Evolutionary conservation across 192 early-diverging fungal species (phyloP).

Genomic region (Dimargaris verticillata): DNA sequence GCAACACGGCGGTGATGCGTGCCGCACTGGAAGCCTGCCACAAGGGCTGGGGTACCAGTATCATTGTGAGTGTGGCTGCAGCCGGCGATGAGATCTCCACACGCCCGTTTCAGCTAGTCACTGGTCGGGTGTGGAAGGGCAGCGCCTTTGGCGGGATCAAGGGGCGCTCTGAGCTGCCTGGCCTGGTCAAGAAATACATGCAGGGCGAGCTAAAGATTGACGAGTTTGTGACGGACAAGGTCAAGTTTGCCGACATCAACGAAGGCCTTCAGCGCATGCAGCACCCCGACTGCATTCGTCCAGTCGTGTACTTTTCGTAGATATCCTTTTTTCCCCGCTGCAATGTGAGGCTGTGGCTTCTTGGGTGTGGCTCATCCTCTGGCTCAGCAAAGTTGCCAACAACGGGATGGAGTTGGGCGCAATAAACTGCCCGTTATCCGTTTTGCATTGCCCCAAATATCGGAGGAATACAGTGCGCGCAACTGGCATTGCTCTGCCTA

Average conservation of each 20-base stretch:
- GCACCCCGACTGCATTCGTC: slow-evolving; percentile 39
- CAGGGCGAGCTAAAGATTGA: slow-evolving; percentile 77
- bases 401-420: too few species aligned
- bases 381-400: too few species aligned
- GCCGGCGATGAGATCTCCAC: slow-evolving; percentile 85
- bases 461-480: too few species aligned
- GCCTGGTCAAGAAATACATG: slow-evolving; percentile 74
- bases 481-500: too few species aligned
- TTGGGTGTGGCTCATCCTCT: too few species aligned
- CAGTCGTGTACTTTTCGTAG: slow-evolving; percentile 16
- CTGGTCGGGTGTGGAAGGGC: slow-evolving; percentile 90
- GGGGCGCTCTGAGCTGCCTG: slow-evolving; percentile 78
- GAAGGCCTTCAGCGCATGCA: slow-evolving; percentile 89
- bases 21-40: slow-evolving; percentile 84
- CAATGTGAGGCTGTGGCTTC: too few species aligned
- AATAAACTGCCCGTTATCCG: too few species aligned
- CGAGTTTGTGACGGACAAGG: slow-evolving; percentile 74
- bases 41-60: slow-evolving; percentile 83
- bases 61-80: slow-evolving; percentile 84
- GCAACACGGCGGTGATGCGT: slow-evolving; percentile 83
- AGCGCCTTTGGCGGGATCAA: slow-evolving; percentile 95
- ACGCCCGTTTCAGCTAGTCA: slow-evolving; percentile 92
- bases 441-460: too few species aligned
- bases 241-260: slow-evolving; percentile 72
- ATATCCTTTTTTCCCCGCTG: too few species aligned